Percentiles rank a stretch among this genome's conserved stretches.
These are phyloP conservation scores for Cucurbita pepo DNA, from an alignment of 306 rosid genomes.

Conservation along the genomic window DNA sequence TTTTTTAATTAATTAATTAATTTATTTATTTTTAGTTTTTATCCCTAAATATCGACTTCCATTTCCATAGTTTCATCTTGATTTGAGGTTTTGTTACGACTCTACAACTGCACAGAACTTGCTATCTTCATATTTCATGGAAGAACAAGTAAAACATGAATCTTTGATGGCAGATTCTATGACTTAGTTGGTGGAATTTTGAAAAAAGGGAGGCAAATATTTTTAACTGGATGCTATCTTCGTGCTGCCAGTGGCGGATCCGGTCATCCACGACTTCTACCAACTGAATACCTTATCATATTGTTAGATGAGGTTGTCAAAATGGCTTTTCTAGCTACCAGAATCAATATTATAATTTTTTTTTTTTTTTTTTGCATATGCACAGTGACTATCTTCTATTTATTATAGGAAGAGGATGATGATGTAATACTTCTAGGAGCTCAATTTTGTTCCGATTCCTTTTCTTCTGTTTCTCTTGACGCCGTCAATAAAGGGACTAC, in stretches of 20 bases:
- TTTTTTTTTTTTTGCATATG: neutral
- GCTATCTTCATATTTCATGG: neutral
- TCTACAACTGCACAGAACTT: neutral
- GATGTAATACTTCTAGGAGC: slow-evolving; percentile 85
- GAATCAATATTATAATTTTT: neutral
- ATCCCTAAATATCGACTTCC: neutral
- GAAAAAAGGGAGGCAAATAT: slow-evolving; percentile 77
- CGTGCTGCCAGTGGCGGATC: slow-evolving; percentile 54
- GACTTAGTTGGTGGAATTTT: slow-evolving; percentile 58
- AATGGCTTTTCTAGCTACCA: neutral
- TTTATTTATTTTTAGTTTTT: neutral
- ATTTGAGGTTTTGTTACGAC: neutral
- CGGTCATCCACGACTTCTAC: slow-evolving; percentile 61
- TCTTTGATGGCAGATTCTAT: slow-evolving; percentile 46
- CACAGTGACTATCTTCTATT: neutral
- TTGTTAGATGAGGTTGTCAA: slow-evolving; percentile 62
- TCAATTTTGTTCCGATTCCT: slow-evolving; percentile 74
- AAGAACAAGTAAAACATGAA: neutral
- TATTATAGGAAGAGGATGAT: slow-evolving; percentile 56
- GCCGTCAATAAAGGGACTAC: slow-evolving; percentile 32
- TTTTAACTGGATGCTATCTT: slow-evolving; percentile 87
- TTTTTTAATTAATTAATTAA: neutral
- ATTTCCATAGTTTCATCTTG: neutral
- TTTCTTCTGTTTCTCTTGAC: slow-evolving; percentile 60
- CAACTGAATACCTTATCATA: slow-evolving; percentile 77